A percentile compares a stretch with the other conserved stretches of the same genome.
Evolutionary conservation across 192 early-diverging fungal genomes (phyloP).

Genomic region (Podochytrium sp.): DNA sequence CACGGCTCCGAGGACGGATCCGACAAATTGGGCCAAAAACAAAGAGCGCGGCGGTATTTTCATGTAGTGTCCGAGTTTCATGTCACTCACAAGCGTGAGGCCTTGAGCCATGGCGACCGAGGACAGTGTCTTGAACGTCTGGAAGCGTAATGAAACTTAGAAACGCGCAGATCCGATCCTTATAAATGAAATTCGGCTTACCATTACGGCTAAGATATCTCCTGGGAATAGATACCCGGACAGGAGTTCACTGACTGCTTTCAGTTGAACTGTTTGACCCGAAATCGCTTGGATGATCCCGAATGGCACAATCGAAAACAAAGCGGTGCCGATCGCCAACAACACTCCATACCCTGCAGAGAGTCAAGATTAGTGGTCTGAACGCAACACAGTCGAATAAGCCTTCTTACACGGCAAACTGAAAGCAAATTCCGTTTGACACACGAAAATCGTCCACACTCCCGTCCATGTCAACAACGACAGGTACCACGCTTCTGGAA

Average conservation of each 20-base stretch:
- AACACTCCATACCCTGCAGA: constrained; percentile 34
- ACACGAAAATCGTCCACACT: background rate
- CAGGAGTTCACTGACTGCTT: constrained; percentile 63
- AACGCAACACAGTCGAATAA: too few species aligned
- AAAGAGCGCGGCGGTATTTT: constrained; percentile 68
- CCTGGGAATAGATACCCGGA: constrained; percentile 63
- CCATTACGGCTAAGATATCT: constrained; percentile 64
- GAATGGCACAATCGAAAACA: constrained; percentile 63
- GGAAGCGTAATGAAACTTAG: too few species aligned
- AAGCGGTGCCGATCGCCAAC: constrained; percentile 47
- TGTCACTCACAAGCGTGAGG: constrained; percentile 66
- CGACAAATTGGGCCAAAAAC: constrained; percentile 55
- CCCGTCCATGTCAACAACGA: constrained; percentile 30
- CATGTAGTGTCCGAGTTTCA: constrained; percentile 78
- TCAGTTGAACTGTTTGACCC: constrained; percentile 55
- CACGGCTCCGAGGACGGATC: constrained; percentile 61
- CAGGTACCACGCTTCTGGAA: constrained; percentile 33
- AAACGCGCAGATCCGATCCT: too few species aligned
- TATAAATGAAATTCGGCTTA: constrained; percentile 59
- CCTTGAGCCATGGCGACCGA: constrained; percentile 81
- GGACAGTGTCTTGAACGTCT: constrained; percentile 83
- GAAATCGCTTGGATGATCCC: constrained; percentile 69
- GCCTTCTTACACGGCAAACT: constrained; percentile 56
- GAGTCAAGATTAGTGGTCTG: too few species aligned
- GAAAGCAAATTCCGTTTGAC: constrained; percentile 32